phyloP scores from a whole-genome alignment of 306 rosid species.

The Boehmeria nivea region DNA sequence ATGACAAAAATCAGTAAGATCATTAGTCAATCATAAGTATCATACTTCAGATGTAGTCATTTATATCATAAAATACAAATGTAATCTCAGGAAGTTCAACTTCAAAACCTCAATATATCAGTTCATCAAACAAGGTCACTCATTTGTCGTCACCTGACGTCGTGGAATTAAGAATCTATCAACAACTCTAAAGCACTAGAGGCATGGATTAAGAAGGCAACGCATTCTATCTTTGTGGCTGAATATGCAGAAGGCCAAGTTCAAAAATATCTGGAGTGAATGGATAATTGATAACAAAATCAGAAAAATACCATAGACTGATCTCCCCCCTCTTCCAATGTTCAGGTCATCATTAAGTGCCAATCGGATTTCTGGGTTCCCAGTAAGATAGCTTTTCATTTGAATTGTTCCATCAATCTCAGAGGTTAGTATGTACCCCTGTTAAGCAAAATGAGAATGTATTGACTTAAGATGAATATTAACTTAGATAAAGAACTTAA shows the following conservation, averaged over 20 bases:
- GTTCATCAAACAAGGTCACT: too few species aligned
- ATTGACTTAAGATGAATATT: background rate
- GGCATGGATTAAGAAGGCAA: too few species aligned
- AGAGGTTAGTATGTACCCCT: slow-evolving; percentile 86
- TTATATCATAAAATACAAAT: too few species aligned
- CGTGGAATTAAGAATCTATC: too few species aligned
- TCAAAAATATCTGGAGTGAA: background rate
- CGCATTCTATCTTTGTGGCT: too few species aligned
- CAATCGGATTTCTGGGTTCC: slow-evolving; percentile 78
- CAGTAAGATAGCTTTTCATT: slow-evolving; percentile 88
- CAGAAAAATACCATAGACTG: slow-evolving; percentile 41
- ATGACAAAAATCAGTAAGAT: slow-evolving; percentile 13
- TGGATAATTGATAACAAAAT: background rate
- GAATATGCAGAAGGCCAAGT: background rate
- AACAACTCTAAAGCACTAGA: too few species aligned
- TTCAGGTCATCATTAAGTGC: slow-evolving; percentile 83
- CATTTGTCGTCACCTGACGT: too few species aligned
- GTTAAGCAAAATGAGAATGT: slow-evolving; percentile 25
- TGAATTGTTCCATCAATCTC: slow-evolving; percentile 94
- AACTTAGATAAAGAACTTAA: background rate
- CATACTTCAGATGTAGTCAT: too few species aligned
- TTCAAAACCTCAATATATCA: too few species aligned
- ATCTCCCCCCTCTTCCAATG: slow-evolving; percentile 55
- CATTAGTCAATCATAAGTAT: too few species aligned
- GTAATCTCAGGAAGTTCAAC: background rate